Evolutionary conservation across 768 basidiomycete species (phyloP).

Genomic region (Naematelia encephala): DNA sequence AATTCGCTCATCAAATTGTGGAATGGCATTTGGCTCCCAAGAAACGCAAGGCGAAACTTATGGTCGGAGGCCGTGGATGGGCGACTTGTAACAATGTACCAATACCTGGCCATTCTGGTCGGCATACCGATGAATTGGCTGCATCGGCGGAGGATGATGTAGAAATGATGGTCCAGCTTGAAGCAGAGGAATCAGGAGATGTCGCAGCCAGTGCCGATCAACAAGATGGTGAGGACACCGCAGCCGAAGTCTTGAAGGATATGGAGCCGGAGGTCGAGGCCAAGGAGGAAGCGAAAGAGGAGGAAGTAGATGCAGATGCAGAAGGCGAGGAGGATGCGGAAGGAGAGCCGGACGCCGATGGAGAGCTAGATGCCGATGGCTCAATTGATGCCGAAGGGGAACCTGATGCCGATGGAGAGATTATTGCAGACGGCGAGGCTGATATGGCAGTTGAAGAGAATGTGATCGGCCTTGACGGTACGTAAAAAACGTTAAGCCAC

Average conservation of each 20-base stretch:
- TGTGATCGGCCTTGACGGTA: slow-evolving; percentile 36
- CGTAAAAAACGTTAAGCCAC: not conserved
- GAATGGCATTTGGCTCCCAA: slow-evolving; percentile 78
- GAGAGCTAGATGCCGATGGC: slow-evolving; percentile 53
- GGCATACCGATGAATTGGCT: slow-evolving; percentile 10
- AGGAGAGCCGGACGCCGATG: slow-evolving; percentile 42
- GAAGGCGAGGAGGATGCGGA: slow-evolving; percentile 51
- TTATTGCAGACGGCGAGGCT: slow-evolving; percentile 52
- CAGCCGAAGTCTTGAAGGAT: slow-evolving; percentile 18
- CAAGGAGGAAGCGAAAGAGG: slow-evolving; percentile 10
- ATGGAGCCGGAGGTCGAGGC: slow-evolving; percentile 59
- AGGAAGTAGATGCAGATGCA: slow-evolving; percentile 24
- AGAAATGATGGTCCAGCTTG: slow-evolving; percentile 33
- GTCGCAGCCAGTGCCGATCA: slow-evolving; percentile 4
- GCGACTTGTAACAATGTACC: slow-evolving; percentile 23
- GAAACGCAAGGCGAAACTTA: slow-evolving; percentile 62
- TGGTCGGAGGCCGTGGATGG: slow-evolving; percentile 52
- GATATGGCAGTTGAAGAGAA: slow-evolving; percentile 27
- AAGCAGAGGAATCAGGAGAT: slow-evolving; percentile 13
- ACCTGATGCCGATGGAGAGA: slow-evolving; percentile 38
- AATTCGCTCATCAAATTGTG: slow-evolving; percentile 72
- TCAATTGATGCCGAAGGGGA: slow-evolving; percentile 50
- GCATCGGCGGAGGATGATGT: slow-evolving; percentile 51
- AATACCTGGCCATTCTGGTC: slow-evolving; percentile 29
- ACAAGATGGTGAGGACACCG: slow-evolving; percentile 3